Evolutionary conservation across 2,329 filamentous ascomycete species (phyloP), one percentile per base, ranked within the genome.

Genomic region (Cordyceps tenuipes): DNA sequence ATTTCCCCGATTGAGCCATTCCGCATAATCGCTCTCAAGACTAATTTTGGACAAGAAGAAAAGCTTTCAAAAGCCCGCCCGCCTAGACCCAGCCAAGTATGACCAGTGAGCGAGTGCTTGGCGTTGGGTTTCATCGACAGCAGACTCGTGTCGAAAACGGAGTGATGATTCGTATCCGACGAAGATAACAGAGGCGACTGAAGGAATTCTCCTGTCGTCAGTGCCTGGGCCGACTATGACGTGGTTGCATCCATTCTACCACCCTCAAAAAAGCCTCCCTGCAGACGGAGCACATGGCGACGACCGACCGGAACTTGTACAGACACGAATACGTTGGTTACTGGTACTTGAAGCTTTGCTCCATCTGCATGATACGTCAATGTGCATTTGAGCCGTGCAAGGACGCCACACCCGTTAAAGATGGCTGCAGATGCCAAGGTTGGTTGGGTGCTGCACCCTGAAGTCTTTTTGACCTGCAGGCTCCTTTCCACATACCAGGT

Each of bases 141-240:
- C 34, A 36, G 34, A 13, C 34, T 36, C 34, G 34, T 36, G 4
- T 36, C 12, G 3, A 43, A n/a, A 17, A 43, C n/a, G 2, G n/a
- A n/a, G 7, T 46, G 43, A 10, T 12, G n/a, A 46, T 29, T 29
- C 1, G 29, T 9, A 31, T 19, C 6, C 41, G 29, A 29, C 7
- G 3, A 29, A 8, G 29, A 29, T 29, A 5, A 29, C 1, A 5
- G 41, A 15, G 15, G 41, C 41, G 15, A 17, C 8, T 43, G 41
- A 17, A 15, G 8, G 13, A 17, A 43, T 43, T 1, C 41, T 26
- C 43, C 19, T 29, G 8, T 36, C 9, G 34, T 10, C 54, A 48
- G 29, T 21, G 46, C 23, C 55, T 57, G 55, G 43, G 47, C 55
- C 34, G 55, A 57, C 46, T 57, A 57, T 57, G 55, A 57, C 55